Percentiles rank a stretch among this genome's conserved stretches.
Conservation (phyloP, 805 yeast genomes). For the Ogataea philodendri region DNA sequence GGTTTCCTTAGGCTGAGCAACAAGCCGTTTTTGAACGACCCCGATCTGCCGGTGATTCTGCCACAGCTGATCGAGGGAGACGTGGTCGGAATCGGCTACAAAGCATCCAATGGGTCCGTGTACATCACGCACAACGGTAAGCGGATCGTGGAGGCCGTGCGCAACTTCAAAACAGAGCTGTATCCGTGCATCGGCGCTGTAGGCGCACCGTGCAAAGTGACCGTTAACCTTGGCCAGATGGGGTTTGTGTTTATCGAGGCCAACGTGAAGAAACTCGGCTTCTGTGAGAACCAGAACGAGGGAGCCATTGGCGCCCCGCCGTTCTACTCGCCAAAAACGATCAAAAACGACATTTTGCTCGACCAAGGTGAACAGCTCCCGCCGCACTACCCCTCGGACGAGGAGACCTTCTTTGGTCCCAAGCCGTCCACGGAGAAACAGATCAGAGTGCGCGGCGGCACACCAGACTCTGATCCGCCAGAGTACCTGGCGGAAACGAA, state of each 20-base stretch:
- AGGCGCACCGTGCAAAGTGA: conserved; percentile 46
- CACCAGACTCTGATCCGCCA: conserved; percentile 32
- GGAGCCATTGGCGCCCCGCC: conserved; percentile 42
- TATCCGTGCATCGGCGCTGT: conserved; percentile 56
- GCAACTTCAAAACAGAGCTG: conserved; percentile 47
- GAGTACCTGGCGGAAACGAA: conserved; percentile 21
- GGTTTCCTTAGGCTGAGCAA: conserved; percentile 64
- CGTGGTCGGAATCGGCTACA: conserved; percentile 55
- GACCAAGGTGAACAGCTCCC: conserved; percentile 75
- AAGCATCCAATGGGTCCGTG: conserved; percentile 45
- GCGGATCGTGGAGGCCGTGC: conserved; percentile 49
- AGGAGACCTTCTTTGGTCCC: conserved; percentile 60
- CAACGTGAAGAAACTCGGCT: conserved; percentile 60
- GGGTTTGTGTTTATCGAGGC: conserved; percentile 92
- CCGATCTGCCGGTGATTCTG: conserved; percentile 42
- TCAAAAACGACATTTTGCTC: conserved; percentile 49
- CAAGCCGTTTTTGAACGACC: conserved; percentile 53
- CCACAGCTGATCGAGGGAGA: conserved; percentile 54
- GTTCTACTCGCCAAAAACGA: conserved; percentile 29
- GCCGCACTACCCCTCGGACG: conserved; percentile 65
- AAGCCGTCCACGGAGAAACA: conserved; percentile 17
- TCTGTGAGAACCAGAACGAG: conserved; percentile 47
- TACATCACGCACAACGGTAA: conserved; percentile 57
- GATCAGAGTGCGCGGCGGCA: conserved; percentile 6
- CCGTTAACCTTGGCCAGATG: conserved; percentile 76